Evolutionary conservation across 2,329 filamentous ascomycete species (phyloP), one percentile per base, ranked within the genome.

Genomic region (Phialophora macrospora): DNA sequence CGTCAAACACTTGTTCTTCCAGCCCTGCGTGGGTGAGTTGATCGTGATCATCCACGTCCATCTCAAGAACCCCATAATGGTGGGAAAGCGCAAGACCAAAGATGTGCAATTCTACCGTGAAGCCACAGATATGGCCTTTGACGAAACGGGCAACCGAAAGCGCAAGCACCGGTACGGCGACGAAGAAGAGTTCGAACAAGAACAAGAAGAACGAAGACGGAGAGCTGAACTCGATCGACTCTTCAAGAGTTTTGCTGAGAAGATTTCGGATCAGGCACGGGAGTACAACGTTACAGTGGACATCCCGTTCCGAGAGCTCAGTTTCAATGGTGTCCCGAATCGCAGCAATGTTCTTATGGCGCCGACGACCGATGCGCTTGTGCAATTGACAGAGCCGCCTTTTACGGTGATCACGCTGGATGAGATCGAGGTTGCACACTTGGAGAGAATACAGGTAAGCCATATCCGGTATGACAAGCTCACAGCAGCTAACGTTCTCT

Each of bases 21-120:
- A 99, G 78, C 95, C 96, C 30, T 98, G 93, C 74, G 90, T 93
- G 73, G 92, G 97, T 74, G 95, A 99, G 78, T 82, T 99, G 74
- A 96, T 99, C 71, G 96, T 99, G 71, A 92, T 99, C 73, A 97
- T 99, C 72, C 95, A 99, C 77, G 91, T 99, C 63, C 95, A 99
- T 77, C 86, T 99, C 57, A 97, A 97, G 80, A 96, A 97, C 68
- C 95, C 95, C 2, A 98, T 99, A 76, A 93, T 99, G 78, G 91
- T 99, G 69, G 95, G 95, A 67, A 98, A 97, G 84, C 96, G 96
- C 82, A 99, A 99, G 87, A 96, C 95, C 11, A 97, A 95, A 81
- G 96, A 99, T 77, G 91, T 99, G 0, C 96, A 99, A 73, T 99
- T 99, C 80, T 97, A 97, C 75, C 88, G 95, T 61, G 95, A 99